These are phyloP conservation scores for Lumnitzera racemosa DNA, from an alignment of 345 rosid genomes.

Conservation along the genomic window DNA sequence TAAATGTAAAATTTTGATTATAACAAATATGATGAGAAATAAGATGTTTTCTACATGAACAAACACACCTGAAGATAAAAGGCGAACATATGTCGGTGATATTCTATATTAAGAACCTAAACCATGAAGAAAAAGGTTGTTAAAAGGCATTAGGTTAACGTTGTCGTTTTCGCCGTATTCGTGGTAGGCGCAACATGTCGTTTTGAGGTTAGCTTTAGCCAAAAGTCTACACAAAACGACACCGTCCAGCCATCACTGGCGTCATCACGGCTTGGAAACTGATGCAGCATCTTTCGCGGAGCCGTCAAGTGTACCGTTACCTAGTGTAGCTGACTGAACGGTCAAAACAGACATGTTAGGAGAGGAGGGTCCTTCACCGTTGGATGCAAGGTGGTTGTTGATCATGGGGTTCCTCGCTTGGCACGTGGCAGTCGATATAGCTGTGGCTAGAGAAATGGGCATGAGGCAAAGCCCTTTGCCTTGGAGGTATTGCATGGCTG, in stretches of 20 bases:
- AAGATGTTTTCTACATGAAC: too few relatives aligned
- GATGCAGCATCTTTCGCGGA: constrained; percentile 61
- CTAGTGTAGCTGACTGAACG: constrained; percentile 18
- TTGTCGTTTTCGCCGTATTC: not conserved
- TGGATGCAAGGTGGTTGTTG: constrained; percentile 22
- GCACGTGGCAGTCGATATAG: constrained; percentile 66
- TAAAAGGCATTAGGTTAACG: not conserved
- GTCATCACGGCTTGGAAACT: constrained; percentile 47
- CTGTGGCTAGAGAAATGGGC: constrained; percentile 94
- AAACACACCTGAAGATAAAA: too few relatives aligned
- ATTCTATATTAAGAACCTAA: too few relatives aligned
- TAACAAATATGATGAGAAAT: too few relatives aligned
- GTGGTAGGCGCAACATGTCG: not conserved
- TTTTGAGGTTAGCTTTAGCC: constrained; percentile 4
- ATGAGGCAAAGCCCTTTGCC: constrained; percentile 95
- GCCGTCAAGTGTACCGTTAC: constrained; percentile 32
- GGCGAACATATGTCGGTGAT: too few relatives aligned
- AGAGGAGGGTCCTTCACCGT: constrained; percentile 53
- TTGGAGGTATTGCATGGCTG: constrained; percentile 97
- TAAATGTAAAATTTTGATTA: too few relatives aligned
- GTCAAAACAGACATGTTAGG: constrained; percentile 75
- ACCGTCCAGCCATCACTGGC: not conserved
- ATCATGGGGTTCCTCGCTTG: constrained; percentile 28
- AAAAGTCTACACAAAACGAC: not conserved
- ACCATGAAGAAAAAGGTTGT: too few relatives aligned